phyloP scores from a whole-genome alignment of 225 moss, liverwort and hornwort species.

The Antitrichia curtipendula region DNA sequence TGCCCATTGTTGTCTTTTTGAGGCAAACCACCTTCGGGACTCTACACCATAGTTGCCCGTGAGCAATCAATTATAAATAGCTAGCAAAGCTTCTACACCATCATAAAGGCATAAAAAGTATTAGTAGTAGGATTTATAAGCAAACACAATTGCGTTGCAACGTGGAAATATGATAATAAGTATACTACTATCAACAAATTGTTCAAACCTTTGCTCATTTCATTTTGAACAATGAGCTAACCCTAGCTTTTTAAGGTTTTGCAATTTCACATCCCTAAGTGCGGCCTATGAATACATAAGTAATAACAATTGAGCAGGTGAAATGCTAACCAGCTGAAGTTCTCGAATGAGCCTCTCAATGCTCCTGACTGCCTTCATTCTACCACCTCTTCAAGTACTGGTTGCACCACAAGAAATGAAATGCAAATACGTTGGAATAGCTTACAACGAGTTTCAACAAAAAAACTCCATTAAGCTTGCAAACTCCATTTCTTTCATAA shows the following conservation, averaged over 20 bases:
- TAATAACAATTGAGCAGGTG: no score
- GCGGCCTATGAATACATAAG: fast-evolving
- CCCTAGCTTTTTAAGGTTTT: neutral
- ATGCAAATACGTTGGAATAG: no score
- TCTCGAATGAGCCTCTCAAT: conserved; percentile 39
- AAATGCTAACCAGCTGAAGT: conserved; percentile 17
- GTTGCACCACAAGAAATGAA: neutral
- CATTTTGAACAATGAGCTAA: neutral
- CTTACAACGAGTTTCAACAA: neutral
- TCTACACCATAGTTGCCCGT: conserved; percentile 1
- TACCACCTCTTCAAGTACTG: neutral
- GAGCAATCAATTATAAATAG: neutral
- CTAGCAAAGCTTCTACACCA: neutral
- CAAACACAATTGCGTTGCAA: neutral
- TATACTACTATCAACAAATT: neutral
- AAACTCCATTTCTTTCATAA: neutral
- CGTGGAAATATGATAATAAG: fast-evolving
- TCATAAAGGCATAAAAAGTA: neutral
- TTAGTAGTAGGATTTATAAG: neutral
- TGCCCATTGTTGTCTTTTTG: neutral
- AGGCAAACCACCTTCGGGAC: neutral
- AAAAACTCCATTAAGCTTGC: neutral
- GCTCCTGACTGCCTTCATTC: conserved; percentile 26
- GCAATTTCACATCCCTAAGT: fast-evolving
- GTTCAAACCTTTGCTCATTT: neutral